Percentiles rank a stretch among this genome's conserved stretches.
Evolutionary conservation across 2,329 filamentous ascomycete genomes (phyloP).

Genomic region (Knufia petricola): DNA sequence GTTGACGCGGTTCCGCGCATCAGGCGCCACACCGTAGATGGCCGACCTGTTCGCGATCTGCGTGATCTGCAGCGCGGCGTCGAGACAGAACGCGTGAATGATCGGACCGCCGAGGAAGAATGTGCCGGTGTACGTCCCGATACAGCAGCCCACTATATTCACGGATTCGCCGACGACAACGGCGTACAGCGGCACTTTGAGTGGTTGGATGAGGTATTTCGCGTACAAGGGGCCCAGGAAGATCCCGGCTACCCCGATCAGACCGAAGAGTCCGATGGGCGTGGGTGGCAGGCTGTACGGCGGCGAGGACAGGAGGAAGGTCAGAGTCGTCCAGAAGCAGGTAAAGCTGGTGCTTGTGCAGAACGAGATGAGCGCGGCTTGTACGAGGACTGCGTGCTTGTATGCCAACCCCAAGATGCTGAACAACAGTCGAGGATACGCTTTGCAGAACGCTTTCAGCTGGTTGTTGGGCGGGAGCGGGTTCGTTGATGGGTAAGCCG

Average conservation of each 20-base stretch:
- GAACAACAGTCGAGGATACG: constrained; percentile 55
- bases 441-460: constrained; percentile 27
- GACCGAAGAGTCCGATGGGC: constrained; percentile 65
- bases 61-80: constrained; percentile 62
- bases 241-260: constrained; percentile 66
- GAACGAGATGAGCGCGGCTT: constrained; percentile 59
- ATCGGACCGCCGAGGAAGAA: constrained; percentile 62
- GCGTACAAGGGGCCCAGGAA: constrained; percentile 60
- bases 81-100: constrained; percentile 59
- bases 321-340: constrained; percentile 64
- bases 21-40: constrained; percentile 63
- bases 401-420: constrained; percentile 55
- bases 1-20: constrained; percentile 65
- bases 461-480: constrained; percentile 40
- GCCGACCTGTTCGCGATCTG: constrained; percentile 64
- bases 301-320: constrained; percentile 61
- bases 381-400: constrained; percentile 58
- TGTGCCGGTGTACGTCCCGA: constrained; percentile 61
- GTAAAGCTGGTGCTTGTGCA: constrained; percentile 55
- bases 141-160: constrained; percentile 50
- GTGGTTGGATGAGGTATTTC: constrained; percentile 56
- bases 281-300: constrained; percentile 61
- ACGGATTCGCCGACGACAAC: constrained; percentile 54
- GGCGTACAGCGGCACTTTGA: constrained; percentile 56
- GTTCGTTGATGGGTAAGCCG: constrained; percentile 70